Conservation (phyloP, 768 basidiomycete species). For the Chalciporus pseudorubinellus region DNA sequence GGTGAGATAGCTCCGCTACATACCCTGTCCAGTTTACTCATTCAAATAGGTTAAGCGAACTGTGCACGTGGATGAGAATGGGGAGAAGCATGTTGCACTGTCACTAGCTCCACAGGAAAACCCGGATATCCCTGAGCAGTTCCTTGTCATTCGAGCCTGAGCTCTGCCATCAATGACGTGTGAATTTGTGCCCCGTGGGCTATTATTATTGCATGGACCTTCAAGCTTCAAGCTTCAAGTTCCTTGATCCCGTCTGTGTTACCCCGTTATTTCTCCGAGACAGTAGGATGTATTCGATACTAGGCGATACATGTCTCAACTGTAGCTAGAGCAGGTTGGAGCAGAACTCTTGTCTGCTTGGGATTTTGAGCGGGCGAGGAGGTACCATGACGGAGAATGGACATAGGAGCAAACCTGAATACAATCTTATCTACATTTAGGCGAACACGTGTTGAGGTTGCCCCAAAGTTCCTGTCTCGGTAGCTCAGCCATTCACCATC, state of each 20-base stretch:
- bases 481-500: background rate
- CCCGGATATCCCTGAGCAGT: slow-evolving; percentile 69
- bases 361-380: too few species aligned
- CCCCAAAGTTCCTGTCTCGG: slow-evolving; percentile 2
- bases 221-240: too few species aligned
- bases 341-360: too few species aligned
- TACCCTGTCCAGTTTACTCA: background rate
- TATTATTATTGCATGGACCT: background rate
- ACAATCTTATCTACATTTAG: background rate
- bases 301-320: too few species aligned
- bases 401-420: background rate
- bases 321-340: too few species aligned
- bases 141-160: slow-evolving; percentile 55
- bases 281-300: background rate
- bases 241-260: background rate
- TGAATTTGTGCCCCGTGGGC: background rate
- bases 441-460: slow-evolving; percentile 34
- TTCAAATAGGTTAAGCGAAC: slow-evolving; percentile 45
- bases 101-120: slow-evolving; percentile 54
- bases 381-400: too few species aligned
- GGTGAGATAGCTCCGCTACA: slow-evolving; percentile 37
- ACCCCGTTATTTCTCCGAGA: background rate
- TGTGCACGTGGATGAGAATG: slow-evolving; percentile 37
- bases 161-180: background rate
- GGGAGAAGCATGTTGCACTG: slow-evolving; percentile 36